Evolutionary conservation across 495 filamentous ascomycete species (phyloP), one percentile per base, ranked within the genome.

Genomic region (Parmelia sp.): DNA sequence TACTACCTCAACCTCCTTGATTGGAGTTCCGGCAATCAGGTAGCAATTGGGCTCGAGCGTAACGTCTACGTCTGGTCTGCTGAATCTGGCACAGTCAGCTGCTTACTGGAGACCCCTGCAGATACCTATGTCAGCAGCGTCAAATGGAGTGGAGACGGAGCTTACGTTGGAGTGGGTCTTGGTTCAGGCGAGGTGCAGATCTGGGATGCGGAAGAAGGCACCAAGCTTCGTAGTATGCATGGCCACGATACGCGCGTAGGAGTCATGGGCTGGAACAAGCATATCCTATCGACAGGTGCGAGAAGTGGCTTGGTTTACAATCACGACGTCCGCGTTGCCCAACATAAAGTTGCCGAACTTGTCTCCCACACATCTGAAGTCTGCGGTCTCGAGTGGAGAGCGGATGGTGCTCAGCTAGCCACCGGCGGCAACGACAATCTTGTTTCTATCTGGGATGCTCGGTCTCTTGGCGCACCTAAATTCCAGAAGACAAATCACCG

Each of bases 401-500:
- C 92, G 8, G 94, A 99, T 70, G 94, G 94, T 67, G 88, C 94
- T 25, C 94, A 97, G 80, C 87, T 99, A 47, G 94, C 94, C 17
- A 96, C 93, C 11, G 94, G 95, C 70, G 94, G 91, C 71, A 99
- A 99, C 70, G 94, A 99, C 78, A 99, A 97, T 80, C 81, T 97
- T 39, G 94, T 97, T 70, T 95, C 89, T 67, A 97, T 99, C 78
- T 99, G 94, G 94, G 94, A 98, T 75, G 92, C 95, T 51, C 90
- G 95, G 19, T 93, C 91, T 2, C 81, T 97, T 61, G 84, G 83
- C 35, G 91, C 92, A 6, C 94, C 94, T 72, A 97, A 99, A 77
- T 97, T 96, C 82, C 91, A 90, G 71, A 99, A 99, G 88, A 96
- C 92, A 62, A 97, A 97, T 84, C 94, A 99, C 80, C 93, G 91